phyloP scores from a whole-genome alignment of 2,329 filamentous ascomycete species.

The Trichoderma citrinoviride region DNA sequence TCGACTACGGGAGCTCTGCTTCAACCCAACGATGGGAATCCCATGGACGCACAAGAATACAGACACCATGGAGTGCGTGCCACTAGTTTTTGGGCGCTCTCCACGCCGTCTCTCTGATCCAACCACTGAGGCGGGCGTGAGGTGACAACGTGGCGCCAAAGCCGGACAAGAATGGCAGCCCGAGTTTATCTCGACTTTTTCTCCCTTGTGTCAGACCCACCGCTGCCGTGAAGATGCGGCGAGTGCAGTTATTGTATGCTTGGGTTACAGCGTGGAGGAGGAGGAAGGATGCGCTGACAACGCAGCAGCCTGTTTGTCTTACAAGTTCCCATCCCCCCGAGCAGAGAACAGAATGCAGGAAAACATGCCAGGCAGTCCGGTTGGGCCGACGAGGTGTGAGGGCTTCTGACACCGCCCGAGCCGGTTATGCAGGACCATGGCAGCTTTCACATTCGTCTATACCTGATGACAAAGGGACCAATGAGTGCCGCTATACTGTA shows the following conservation, averaged over 20 bases:
- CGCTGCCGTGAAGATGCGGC: background rate
- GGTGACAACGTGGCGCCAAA: conserved; percentile 32
- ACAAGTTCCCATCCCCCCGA: background rate
- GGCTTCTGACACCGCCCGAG: conserved; percentile 20
- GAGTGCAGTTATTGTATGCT: too few species aligned
- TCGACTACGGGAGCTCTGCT: conserved; percentile 2
- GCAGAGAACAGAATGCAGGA: background rate
- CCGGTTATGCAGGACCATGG: background rate
- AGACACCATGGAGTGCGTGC: background rate
- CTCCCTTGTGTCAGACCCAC: conserved; percentile 3
- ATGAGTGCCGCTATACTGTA: background rate
- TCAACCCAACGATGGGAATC: background rate
- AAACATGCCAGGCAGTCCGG: conserved; percentile 1
- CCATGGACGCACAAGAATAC: background rate
- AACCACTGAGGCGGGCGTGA: conserved; percentile 31
- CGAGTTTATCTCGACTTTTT: conserved; percentile 19
- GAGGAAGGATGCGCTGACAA: conserved; percentile 9
- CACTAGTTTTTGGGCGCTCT: background rate
- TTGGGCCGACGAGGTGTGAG: conserved; percentile 16
- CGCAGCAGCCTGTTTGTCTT: conserved; percentile 1
- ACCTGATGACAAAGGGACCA: background rate
- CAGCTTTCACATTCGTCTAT: background rate
- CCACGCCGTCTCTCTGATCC: background rate
- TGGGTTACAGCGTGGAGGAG: background rate
- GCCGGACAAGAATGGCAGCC: conserved; percentile 29